phyloP scores from a whole-genome alignment of 306 rosid genomes.

The Abrus pulchellus region DNA sequence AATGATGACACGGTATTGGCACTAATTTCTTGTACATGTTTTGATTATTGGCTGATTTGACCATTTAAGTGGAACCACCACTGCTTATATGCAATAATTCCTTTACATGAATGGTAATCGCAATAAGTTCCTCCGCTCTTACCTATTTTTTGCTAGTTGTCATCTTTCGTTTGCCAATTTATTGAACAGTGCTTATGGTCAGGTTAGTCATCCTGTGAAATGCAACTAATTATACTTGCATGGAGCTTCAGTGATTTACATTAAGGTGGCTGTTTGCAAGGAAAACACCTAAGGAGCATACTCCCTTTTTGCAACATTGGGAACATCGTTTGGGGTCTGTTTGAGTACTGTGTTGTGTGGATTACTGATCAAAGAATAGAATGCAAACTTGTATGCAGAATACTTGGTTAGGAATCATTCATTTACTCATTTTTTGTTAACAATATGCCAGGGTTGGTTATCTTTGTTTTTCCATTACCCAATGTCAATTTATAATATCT shows the following conservation, averaged over 20 bases:
- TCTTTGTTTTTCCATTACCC: slow-evolving; percentile 22
- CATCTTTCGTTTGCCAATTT: slow-evolving; percentile 11
- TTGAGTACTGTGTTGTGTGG: slow-evolving; percentile 25
- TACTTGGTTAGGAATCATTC: slow-evolving; percentile 16
- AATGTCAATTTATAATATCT: slow-evolving; percentile 26
- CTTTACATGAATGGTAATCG: background rate
- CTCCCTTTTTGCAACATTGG: slow-evolving; percentile 32
- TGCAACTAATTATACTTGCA: background rate
- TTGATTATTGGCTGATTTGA: background rate
- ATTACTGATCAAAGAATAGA: background rate
- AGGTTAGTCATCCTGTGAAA: slow-evolving; percentile 4
- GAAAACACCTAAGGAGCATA: slow-evolving; percentile 8
- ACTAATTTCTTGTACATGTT: background rate
- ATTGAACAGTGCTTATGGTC: slow-evolving; percentile 31
- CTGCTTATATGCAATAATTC: background rate
- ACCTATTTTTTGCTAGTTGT: background rate
- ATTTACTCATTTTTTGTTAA: slow-evolving; percentile 6
- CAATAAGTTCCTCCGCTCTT: slow-evolving; percentile 8
- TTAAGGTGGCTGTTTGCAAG: slow-evolving; percentile 31
- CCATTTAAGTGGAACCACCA: slow-evolving; percentile 1
- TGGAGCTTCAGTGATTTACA: slow-evolving; percentile 36
- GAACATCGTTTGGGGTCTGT: background rate
- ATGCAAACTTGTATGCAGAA: background rate
- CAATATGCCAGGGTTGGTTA: slow-evolving; percentile 8
- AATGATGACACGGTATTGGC: background rate